Evolutionary conservation across 768 basidiomycete species (phyloP).

Genomic region (Podaxis sp.): DNA sequence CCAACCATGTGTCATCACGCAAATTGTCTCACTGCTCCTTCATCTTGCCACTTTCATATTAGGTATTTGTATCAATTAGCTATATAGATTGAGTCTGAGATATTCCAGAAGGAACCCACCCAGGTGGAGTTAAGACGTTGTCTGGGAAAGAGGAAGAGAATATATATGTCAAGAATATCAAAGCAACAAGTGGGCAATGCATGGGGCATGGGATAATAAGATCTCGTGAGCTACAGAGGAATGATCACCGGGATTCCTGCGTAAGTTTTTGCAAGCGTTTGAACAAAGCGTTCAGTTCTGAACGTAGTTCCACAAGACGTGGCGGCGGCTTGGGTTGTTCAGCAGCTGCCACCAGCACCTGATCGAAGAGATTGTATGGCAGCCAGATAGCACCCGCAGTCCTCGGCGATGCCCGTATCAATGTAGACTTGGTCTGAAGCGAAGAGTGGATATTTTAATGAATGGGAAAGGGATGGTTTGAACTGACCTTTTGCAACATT

Average conservation of each 20-base stretch:
- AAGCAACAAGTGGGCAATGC: background rate
- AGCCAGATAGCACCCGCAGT: slow-evolving; percentile 71
- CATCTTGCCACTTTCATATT: slow-evolving; percentile 15
- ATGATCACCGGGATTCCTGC: slow-evolving; percentile 26
- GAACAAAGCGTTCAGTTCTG: slow-evolving; percentile 61
- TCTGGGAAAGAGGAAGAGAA: slow-evolving; percentile 17
- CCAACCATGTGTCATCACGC: slow-evolving; percentile 2
- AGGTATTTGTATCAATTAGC: slow-evolving; percentile 30
- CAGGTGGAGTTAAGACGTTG: slow-evolving; percentile 26
- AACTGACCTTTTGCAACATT: slow-evolving; percentile 67
- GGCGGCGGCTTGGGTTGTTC: slow-evolving; percentile 49
- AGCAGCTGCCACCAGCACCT: slow-evolving; percentile 68
- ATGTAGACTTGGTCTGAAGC: slow-evolving; percentile 49
- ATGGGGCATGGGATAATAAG: background rate
- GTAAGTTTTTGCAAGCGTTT: slow-evolving; percentile 70
- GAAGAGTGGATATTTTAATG: slow-evolving; percentile 17
- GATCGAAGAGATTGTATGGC: slow-evolving; percentile 83
- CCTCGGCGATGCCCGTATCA: slow-evolving; percentile 50
- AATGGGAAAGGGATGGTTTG: background rate
- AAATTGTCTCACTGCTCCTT: slow-evolving; percentile 6
- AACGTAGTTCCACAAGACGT: slow-evolving; percentile 52
- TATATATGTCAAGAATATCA: slow-evolving; percentile 33
- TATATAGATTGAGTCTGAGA: slow-evolving; percentile 31
- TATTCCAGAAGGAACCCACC: slow-evolving; percentile 35
- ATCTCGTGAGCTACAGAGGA: background rate